Conservation (phyloP, 371 early-diverging fungal species). For the Lichtheimia hyalospora region DNA sequence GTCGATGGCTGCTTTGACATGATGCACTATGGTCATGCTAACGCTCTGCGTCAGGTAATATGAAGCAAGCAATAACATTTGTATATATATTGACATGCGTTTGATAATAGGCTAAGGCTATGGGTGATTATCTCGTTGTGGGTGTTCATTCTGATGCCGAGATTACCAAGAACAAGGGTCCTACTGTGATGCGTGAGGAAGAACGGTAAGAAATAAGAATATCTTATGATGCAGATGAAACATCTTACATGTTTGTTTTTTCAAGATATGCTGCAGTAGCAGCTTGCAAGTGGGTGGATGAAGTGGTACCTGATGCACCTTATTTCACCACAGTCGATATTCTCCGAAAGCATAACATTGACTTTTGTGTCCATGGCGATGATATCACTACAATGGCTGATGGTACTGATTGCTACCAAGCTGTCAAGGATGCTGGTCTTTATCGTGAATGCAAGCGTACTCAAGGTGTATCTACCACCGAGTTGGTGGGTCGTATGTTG, state of each 20-base stretch:
- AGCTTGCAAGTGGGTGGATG: slow-evolving; percentile 97
- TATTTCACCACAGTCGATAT: slow-evolving; percentile 87
- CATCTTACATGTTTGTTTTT: background rate
- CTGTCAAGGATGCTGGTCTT: slow-evolving; percentile 92
- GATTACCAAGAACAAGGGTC: slow-evolving; percentile 91
- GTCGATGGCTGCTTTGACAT: slow-evolving; percentile 96
- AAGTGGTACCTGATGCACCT: slow-evolving; percentile 91
- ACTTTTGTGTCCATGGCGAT: slow-evolving; percentile 95
- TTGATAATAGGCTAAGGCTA: slow-evolving; percentile 76
- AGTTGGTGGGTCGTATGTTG: slow-evolving; percentile 95
- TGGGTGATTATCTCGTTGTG: slow-evolving; percentile 93
- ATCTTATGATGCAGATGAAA: background rate
- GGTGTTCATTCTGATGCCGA: slow-evolving; percentile 96
- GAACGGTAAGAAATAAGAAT: slow-evolving; percentile 65
- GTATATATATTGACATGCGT: background rate
- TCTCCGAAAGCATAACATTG: slow-evolving; percentile 82
- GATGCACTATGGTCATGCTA: slow-evolving; percentile 97
- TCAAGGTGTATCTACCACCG: slow-evolving; percentile 92
- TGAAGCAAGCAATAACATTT: background rate
- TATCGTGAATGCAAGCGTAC: slow-evolving; percentile 95
- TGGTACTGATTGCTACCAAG: slow-evolving; percentile 94
- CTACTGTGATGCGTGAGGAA: slow-evolving; percentile 93
- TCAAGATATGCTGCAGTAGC: slow-evolving; percentile 87
- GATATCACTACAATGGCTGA: slow-evolving; percentile 94
- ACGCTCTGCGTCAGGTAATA: slow-evolving; percentile 91